Percentiles rank a stretch among this genome's conserved stretches.
These are phyloP conservation scores for Vaccinium vitisidaea DNA, from an alignment of 148 eudicot genomes.

Conservation along the genomic window DNA sequence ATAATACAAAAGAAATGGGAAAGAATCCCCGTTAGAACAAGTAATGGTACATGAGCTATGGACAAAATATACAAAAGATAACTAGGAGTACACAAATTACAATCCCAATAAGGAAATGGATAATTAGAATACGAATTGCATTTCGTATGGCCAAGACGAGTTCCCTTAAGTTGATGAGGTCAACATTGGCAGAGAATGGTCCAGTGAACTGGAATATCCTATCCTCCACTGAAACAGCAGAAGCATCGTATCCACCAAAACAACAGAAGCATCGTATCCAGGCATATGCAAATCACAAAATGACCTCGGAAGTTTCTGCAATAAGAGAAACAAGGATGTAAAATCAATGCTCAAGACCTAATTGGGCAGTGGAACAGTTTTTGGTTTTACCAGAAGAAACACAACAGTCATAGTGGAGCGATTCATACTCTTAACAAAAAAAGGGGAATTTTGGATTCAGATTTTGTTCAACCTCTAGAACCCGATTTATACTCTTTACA, in stretches of 20 bases:
- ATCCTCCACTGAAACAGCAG: too few species aligned
- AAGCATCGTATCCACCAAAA: not conserved
- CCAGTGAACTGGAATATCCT: too few species aligned
- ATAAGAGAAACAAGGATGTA: not conserved
- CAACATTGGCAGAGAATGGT: too few species aligned
- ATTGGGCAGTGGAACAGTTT: not conserved
- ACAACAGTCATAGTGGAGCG: not conserved
- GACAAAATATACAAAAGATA: too few species aligned
- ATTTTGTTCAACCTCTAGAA: not conserved
- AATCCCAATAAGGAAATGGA: too few species aligned
- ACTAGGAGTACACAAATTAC: too few species aligned
- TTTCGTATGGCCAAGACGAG: too few species aligned
- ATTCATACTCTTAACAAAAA: not conserved
- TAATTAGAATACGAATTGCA: too few species aligned
- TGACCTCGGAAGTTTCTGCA: not conserved
- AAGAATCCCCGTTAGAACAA: too few species aligned
- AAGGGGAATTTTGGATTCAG: not conserved
- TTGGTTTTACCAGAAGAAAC: not conserved
- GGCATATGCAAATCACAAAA: slow-evolving; percentile 5
- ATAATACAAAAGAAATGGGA: too few species aligned
- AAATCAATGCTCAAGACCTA: not conserved
- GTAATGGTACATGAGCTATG: too few species aligned
- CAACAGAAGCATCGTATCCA: not conserved
- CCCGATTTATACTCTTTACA: not conserved
- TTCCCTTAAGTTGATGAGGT: too few species aligned